Percentiles rank a stretch among this genome's conserved stretches.
These are phyloP conservation scores for Fusarium equiseti DNA, from an alignment of 2,329 filamentous ascomycete species.

Conservation along the genomic window DNA sequence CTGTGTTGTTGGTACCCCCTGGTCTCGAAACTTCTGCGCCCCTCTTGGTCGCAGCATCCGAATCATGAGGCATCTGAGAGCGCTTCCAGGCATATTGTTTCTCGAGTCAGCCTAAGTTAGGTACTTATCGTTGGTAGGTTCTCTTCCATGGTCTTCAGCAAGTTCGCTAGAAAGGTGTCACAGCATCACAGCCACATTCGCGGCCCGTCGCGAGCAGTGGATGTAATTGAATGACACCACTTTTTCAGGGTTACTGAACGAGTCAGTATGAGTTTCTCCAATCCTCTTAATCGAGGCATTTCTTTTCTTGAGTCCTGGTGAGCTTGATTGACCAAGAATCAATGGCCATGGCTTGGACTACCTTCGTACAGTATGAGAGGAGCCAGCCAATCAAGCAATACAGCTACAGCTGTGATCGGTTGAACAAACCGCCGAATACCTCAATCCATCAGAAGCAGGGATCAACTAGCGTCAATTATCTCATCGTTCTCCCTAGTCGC, in stretches of 20 bases:
- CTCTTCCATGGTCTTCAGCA: neutral
- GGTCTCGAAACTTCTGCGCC: conserved; percentile 34
- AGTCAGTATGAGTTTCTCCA: neutral
- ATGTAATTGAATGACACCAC: neutral
- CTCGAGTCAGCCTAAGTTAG: neutral
- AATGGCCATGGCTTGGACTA: neutral
- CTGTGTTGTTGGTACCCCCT: conserved; percentile 28
- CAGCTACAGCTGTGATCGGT: neutral
- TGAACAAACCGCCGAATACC: conserved; percentile 1
- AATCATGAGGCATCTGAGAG: conserved; percentile 16
- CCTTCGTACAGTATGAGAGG: neutral
- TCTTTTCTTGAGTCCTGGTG: neutral
- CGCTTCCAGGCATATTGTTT: neutral
- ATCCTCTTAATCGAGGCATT: neutral
- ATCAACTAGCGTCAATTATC: neutral
- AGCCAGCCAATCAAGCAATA: conserved; percentile 11
- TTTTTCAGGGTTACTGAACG: neutral
- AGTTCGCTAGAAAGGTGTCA: neutral
- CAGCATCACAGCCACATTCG: conserved; percentile 19
- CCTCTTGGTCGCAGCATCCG: conserved; percentile 10
- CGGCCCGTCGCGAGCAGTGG: conserved; percentile 32
- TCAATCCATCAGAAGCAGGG: neutral
- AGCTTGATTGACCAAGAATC: neutral
- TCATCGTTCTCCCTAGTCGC: neutral
- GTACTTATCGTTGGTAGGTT: neutral